Conservation (phyloP, 2,329 filamentous ascomycete genomes). For the Penicillium olsonii region DNA sequence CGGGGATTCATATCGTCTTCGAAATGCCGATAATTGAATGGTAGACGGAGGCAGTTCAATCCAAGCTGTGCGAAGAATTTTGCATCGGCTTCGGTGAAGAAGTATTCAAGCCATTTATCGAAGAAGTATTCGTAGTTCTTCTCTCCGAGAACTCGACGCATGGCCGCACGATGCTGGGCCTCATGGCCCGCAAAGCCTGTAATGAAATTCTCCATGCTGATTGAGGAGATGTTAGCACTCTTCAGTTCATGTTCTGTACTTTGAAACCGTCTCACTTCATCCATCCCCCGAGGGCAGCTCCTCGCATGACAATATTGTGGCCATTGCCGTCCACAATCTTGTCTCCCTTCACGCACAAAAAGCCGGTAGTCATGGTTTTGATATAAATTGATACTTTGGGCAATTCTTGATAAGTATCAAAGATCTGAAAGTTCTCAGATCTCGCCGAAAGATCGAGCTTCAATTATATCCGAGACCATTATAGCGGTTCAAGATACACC, state of each 20-base stretch:
- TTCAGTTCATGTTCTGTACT: neutral
- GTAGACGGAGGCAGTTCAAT: conserved; percentile 60
- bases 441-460: no score
- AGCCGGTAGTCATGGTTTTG: conserved; percentile 33
- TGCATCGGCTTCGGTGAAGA: conserved; percentile 61
- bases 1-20: conserved; percentile 52
- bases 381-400: neutral
- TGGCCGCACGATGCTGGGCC: conserved; percentile 55
- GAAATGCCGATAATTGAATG: conserved; percentile 62
- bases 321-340: conserved; percentile 50
- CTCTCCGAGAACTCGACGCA: conserved; percentile 55
- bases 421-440: no score
- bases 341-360: conserved; percentile 46
- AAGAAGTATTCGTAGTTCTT: conserved; percentile 64
- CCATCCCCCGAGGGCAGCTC: conserved; percentile 50
- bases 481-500: neutral
- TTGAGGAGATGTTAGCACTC: neutral
- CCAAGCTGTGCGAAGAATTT: conserved; percentile 58
- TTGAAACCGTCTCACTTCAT: conserved; percentile 36
- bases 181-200: conserved; percentile 64
- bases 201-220: conserved; percentile 64
- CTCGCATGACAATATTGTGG: conserved; percentile 50
- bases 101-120: conserved; percentile 58
- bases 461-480: neutral
- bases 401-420: no score